Evolutionary conservation across 176 grass and related monocot species (phyloP).

Genomic region (Chloris gayana): DNA sequence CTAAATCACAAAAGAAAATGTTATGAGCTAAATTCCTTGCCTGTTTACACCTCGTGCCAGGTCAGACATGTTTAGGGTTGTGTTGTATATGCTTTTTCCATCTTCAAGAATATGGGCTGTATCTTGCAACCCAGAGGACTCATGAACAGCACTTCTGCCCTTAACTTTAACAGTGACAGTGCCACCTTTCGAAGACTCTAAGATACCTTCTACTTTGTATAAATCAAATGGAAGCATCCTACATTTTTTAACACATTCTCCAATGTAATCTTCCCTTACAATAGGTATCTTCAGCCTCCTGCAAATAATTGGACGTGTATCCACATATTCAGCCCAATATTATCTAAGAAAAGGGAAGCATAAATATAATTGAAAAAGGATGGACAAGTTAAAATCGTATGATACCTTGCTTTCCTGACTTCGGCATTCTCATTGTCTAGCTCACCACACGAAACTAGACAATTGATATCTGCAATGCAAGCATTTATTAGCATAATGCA

Average conservation of each 20-base stretch:
- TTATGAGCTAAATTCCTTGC: constrained; percentile 42
- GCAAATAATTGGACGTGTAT: constrained; percentile 39
- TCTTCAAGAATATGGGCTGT: constrained; percentile 90
- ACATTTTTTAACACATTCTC: constrained; percentile 70
- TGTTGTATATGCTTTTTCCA: constrained; percentile 90
- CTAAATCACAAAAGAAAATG: constrained; percentile 20
- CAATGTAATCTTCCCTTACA: constrained; percentile 71
- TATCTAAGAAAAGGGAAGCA: constrained; percentile 31
- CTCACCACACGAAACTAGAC: constrained; percentile 76
- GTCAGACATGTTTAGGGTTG: constrained; percentile 97
- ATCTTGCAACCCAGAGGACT: constrained; percentile 94
- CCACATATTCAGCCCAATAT: background rate
- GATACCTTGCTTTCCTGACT: constrained; percentile 89
- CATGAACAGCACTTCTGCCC: constrained; percentile 93
- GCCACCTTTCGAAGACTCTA: constrained; percentile 64
- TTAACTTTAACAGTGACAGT: constrained; percentile 97
- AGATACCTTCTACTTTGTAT: constrained; percentile 66
- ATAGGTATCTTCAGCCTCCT: constrained; percentile 95
- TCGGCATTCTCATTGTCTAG: constrained; percentile 64
- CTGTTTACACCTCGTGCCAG: constrained; percentile 91
- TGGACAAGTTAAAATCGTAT: background rate
- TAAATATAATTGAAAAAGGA: background rate
- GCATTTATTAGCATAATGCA: constrained; percentile 37
- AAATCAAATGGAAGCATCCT: constrained; percentile 77
- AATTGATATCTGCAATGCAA: constrained; percentile 75